Conservation (phyloP, 1,139 yeast genomes). For the Magnusiomyces sp. region DNA sequence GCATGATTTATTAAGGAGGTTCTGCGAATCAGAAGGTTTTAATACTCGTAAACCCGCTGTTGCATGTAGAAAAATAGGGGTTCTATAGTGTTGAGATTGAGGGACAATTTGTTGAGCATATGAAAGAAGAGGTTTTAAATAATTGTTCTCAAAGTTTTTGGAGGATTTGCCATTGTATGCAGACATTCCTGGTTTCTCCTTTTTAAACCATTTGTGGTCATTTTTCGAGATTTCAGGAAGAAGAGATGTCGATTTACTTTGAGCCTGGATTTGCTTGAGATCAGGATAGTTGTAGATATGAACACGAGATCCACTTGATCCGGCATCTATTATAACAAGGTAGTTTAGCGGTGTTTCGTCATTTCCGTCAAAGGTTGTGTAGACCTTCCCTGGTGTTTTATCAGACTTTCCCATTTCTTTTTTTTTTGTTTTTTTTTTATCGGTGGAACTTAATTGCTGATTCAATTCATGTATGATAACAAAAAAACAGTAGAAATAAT, state of each 20-base stretch:
- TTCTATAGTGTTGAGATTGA: slow-evolving; percentile 52
- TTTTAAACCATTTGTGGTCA: slow-evolving; percentile 48
- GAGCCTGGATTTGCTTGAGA: slow-evolving; percentile 5
- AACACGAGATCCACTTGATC: slow-evolving; percentile 73
- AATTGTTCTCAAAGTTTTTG: slow-evolving; percentile 48
- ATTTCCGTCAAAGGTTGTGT: slow-evolving; percentile 17
- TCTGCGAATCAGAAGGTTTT: slow-evolving; percentile 36
- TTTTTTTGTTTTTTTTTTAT: background rate
- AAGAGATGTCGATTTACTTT: background rate
- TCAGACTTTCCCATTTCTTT: background rate
- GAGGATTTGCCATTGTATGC: slow-evolving; percentile 42
- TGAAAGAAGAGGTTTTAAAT: slow-evolving; percentile 45
- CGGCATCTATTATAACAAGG: slow-evolving; percentile 71
- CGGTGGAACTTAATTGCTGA: background rate
- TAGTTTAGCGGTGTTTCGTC: slow-evolving; percentile 52
- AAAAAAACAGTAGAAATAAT: background rate
- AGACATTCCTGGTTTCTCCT: slow-evolving; percentile 62
- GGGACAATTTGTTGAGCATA: slow-evolving; percentile 56
- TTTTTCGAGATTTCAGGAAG: slow-evolving; percentile 40
- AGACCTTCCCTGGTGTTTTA: no score
- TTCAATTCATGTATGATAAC: background rate
- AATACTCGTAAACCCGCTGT: slow-evolving; percentile 77
- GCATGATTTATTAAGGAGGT: slow-evolving; percentile 48
- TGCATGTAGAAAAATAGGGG: slow-evolving; percentile 71
- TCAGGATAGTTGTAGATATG: slow-evolving; percentile 64